Percentiles rank a stretch among this genome's conserved stretches.
phyloP scores from a whole-genome alignment of 345 rosid species.

The Moringa oleifera region DNA sequence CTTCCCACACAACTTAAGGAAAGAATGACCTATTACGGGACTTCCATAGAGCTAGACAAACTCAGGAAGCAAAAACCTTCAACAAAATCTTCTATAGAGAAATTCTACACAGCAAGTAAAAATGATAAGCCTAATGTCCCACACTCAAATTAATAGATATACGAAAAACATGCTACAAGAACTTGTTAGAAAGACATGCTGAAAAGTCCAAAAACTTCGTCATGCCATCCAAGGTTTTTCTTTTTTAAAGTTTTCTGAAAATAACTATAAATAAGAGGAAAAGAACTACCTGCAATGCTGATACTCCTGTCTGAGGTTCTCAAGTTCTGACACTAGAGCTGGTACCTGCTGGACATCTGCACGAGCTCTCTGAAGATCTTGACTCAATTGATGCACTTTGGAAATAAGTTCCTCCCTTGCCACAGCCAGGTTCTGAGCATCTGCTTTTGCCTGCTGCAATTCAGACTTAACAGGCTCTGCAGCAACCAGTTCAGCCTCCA shows the following conservation, averaged over 20 bases:
- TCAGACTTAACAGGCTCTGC: conserved; percentile 66
- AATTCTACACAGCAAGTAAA: not conserved
- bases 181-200: not conserved
- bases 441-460: conserved; percentile 66
- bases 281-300: conserved; percentile 81
- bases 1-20: not conserved
- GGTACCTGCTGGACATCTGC: conserved; percentile 77
- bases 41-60: not conserved
- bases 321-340: conserved; percentile 74
- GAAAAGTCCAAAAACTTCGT: not conserved
- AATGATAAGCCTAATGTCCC: not conserved
- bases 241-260: not conserved
- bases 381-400: conserved; percentile 68
- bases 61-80: not conserved
- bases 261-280: conserved; percentile 9
- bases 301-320: conserved; percentile 75
- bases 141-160: not conserved
- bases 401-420: conserved; percentile 79
- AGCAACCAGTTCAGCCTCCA: conserved; percentile 71
- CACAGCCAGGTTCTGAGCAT: conserved; percentile 63
- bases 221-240: not conserved
- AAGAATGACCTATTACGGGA: not conserved
- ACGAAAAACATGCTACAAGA: not conserved
- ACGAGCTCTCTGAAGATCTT: conserved; percentile 70
- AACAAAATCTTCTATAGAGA: not conserved